Evolutionary conservation across 2,329 filamentous ascomycete species (phyloP).

Genomic region (Calonectria hawksworthii): DNA sequence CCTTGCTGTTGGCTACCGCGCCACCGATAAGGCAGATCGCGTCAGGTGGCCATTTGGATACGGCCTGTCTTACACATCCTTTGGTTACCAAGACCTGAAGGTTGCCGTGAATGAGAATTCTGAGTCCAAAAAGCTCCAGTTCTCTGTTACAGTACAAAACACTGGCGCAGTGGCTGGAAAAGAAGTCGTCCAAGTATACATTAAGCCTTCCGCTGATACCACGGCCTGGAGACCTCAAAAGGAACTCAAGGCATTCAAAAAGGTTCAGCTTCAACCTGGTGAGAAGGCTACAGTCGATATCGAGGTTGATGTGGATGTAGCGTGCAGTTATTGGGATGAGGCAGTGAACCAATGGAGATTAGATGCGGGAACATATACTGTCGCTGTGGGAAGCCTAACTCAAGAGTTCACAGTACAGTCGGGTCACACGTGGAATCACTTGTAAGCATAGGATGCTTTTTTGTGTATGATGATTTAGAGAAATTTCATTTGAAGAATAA

Average conservation of each 20-base stretch:
- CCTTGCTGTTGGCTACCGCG: conserved; percentile 32
- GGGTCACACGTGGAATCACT: not conserved
- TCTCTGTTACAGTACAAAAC: conserved; percentile 9
- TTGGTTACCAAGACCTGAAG: conserved; percentile 21
- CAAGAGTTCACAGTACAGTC: not conserved
- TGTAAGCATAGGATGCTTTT: not conserved
- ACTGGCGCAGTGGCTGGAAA: conserved; percentile 18
- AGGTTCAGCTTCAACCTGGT: not conserved
- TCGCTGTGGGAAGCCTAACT: not conserved
- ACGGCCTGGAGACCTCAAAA: conserved; percentile 27
- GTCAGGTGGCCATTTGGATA: conserved; percentile 29
- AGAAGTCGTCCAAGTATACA: conserved; percentile 31
- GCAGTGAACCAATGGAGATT: conserved; percentile 24
- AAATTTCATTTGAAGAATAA: not conserved
- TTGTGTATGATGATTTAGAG: not conserved
- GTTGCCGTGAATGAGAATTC: conserved; percentile 1
- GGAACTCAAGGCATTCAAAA: conserved; percentile 33
- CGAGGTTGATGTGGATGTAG: conserved; percentile 11
- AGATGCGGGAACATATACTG: conserved; percentile 21
- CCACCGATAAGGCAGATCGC: not conserved
- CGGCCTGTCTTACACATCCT: conserved; percentile 32
- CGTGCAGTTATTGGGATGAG: conserved; percentile 9
- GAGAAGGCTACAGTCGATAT: conserved; percentile 14
- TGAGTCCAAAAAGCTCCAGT: conserved; percentile 1
- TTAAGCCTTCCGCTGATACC: not conserved